Evolutionary conservation across 495 filamentous ascomycete species (phyloP).

Genomic region (Hyaloscypha bicolor): DNA sequence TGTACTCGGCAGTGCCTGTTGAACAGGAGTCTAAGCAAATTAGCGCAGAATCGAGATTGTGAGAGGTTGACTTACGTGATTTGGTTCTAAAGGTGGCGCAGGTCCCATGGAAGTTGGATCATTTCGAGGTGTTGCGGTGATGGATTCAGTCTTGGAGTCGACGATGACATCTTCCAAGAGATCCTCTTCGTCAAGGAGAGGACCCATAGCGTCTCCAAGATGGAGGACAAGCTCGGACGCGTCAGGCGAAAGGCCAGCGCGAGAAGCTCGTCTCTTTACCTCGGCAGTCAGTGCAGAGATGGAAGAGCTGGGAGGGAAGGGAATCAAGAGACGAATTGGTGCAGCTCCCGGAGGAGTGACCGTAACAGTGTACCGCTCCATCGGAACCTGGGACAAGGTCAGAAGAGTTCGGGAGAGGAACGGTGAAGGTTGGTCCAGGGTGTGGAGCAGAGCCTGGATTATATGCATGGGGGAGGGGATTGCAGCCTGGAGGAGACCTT

Average conservation of each 20-base stretch:
- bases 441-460: no score
- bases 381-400: constrained; percentile 12
- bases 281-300: constrained; percentile 18
- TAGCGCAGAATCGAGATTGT: no score
- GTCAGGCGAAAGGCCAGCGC: neutral
- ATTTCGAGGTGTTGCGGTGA: constrained; percentile 16
- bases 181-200: constrained; percentile 26
- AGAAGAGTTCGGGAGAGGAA: neutral
- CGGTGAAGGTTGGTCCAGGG: no score
- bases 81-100: neutral
- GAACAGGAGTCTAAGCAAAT: no score
- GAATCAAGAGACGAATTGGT: constrained; percentile 29
- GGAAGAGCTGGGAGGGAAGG: constrained; percentile 19
- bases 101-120: neutral
- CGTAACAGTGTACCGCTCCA: constrained; percentile 30
- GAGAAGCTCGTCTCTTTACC: constrained; percentile 16
- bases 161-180: constrained; percentile 19
- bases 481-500: no score
- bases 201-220: constrained; percentile 22
- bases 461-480: no score
- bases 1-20: neutral
- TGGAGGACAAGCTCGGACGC: constrained; percentile 10
- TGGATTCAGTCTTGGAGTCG: constrained; percentile 17
- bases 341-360: constrained; percentile 21
- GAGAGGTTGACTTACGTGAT: neutral